Evolutionary conservation across 75 land plant species (phyloP), one percentile per base, ranked within the genome.

Genomic region (Selaginella moellendorffii): DNA sequence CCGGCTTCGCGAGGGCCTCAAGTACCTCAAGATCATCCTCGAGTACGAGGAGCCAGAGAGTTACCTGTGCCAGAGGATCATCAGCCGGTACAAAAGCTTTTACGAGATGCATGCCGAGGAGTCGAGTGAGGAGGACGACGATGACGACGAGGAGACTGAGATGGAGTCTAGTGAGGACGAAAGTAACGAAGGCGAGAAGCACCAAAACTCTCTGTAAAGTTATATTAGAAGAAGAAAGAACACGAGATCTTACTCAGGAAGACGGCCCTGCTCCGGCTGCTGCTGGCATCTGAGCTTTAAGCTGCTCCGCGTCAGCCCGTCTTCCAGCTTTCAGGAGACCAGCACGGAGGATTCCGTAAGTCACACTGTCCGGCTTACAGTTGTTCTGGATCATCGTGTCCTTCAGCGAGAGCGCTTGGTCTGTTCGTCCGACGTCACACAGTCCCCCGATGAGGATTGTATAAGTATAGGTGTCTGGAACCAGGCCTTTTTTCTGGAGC

Each of bases 11-110:
- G 74, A 66, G 24, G 74, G 74, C 14, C 23, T 71, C 0, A 66
- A 71, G 69, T 71, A 71, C 74, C 64, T 27, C 26, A 61, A 71
- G 12, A 54, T 29, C 20, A 59, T 71, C 0, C 17, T 65, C 9
- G 24, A 71, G 20, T 31, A 65, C 28, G 30, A 42, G 22, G 63
- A 71, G 2, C 62, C 28, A 23, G 61, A 65, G 53, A 68, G 31
- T 26, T 28, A 52, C n/a, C 23, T 31, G 1, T 71, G 58, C 27
- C 60, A 71, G 24, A 66, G 19, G 29, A 31, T 71, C 42, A 71
- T 71, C 52, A 22, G 46, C 1, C 52, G 58, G 62, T 56, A 65
- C 24, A 56, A 54, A 1, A 61, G 28, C 46, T 36, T 36, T 5
- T 36, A 20, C 59, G 54, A 24, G 65, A 71, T 27, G 0, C 54